Conservation (phyloP, 495 filamentous ascomycete genomes). For the Poronia punctata region DNA sequence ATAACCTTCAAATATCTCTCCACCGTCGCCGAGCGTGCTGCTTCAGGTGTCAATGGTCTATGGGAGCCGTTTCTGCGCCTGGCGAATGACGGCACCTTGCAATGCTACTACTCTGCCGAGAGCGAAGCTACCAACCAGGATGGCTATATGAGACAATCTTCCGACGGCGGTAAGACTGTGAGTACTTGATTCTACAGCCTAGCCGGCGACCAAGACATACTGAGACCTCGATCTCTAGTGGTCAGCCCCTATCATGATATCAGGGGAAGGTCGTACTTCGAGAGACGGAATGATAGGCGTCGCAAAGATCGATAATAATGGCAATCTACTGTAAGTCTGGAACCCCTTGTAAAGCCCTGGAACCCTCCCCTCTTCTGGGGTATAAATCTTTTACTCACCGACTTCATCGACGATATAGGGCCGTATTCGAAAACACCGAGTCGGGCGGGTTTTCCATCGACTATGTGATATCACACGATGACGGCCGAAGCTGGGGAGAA, state of each 20-base stretch:
- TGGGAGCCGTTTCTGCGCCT: conserved; percentile 57
- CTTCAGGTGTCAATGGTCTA: conserved; percentile 36
- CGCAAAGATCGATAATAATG: conserved; percentile 30
- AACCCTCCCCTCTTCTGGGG: too few species aligned
- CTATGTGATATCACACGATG: conserved; percentile 47
- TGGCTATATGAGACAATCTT: conserved; percentile 45
- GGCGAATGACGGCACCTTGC: conserved; percentile 42
- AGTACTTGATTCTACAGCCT: too few species aligned
- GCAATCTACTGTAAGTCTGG: conserved; percentile 27
- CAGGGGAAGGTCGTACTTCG: conserved; percentile 36
- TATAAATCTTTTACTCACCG: too few species aligned
- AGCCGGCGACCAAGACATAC: too few species aligned
- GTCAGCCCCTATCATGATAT: conserved; percentile 38
- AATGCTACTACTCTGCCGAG: conserved; percentile 54
- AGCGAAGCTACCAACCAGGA: conserved; percentile 49
- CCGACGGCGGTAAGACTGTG: conserved; percentile 40
- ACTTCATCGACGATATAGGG: too few species aligned
- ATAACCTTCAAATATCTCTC: conserved; percentile 42
- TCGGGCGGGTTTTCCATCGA: conserved; percentile 43
- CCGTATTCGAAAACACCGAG: conserved; percentile 50
- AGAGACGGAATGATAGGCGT: conserved; percentile 58
- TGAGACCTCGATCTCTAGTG: too few species aligned
- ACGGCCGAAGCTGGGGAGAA: conserved; percentile 49
- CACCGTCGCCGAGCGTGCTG: conserved; percentile 33
- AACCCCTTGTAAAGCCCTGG: too few species aligned